Evolutionary conservation across 345 rosid species (phyloP).

Genomic region (Gossypium stocksii): DNA sequence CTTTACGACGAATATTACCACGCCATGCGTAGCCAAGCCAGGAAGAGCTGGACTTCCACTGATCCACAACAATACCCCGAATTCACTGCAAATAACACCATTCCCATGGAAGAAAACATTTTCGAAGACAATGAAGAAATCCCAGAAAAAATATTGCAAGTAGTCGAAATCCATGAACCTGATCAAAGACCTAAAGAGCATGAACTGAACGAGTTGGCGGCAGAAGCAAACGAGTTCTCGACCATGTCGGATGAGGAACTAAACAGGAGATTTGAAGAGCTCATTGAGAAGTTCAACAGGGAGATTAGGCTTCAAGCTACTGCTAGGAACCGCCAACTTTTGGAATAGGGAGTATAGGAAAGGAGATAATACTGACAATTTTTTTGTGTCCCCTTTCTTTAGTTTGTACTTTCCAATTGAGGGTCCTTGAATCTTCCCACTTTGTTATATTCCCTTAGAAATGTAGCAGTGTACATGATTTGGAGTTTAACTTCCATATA

Average conservation of each 20-base stretch:
- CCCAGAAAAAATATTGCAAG: conserved; percentile 19
- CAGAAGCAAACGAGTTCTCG: conserved; percentile 48
- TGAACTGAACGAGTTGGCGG: conserved; percentile 3
- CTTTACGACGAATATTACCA: conserved; percentile 30
- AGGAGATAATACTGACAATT: neutral
- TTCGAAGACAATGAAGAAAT: neutral
- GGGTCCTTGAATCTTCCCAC: neutral
- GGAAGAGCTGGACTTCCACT: conserved; percentile 3
- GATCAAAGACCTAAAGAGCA: conserved; percentile 13
- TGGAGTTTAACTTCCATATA: neutral
- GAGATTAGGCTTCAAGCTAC: conserved; percentile 49
- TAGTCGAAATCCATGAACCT: conserved; percentile 12
- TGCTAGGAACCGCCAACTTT: conserved; percentile 17
- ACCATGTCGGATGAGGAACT: conserved; percentile 70
- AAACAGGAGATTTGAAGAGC: conserved; percentile 67
- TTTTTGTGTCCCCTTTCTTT: neutral
- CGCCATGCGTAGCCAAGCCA: conserved; percentile 20
- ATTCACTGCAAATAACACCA: neutral
- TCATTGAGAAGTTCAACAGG: conserved; percentile 53
- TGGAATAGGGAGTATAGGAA: conserved; percentile 1
- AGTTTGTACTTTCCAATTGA: neutral
- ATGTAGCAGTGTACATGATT: conserved; percentile 9
- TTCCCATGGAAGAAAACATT: conserved; percentile 4
- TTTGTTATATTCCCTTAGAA: conserved; percentile 1
- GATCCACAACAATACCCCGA: conserved; percentile 5